Evolutionary conservation across 805 yeast genomes (phyloP), one percentile per base, ranked within the genome.

Genomic region (Hanseniaspora occidentalis): DNA sequence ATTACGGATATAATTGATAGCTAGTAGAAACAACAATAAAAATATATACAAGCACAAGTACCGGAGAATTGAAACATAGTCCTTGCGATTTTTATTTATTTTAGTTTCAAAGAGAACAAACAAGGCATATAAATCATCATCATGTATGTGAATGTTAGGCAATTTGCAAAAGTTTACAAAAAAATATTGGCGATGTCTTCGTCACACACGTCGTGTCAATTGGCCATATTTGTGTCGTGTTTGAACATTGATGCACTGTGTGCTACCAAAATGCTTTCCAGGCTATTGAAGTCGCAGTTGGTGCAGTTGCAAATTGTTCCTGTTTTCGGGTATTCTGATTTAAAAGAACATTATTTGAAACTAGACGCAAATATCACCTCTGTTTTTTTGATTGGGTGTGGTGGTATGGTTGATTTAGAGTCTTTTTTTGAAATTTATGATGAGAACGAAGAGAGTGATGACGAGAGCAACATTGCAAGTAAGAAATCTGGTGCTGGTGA

Each of bases 231-330:
- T 56, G 95, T 85, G 18, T 82, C 97, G 3, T 84, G 96, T 60
- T 65, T 89, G 47, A 84, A 81, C 57, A 79, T 92, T 22, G 99
- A 92, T 62, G 85, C 97, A 31, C 65, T 92, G 13, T 89, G 96
- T 64, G 84, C 95, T 0, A 77, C 94, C 23, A 79, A 77, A 54
- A 81, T 86, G 53, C 64, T 92, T 19, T 69, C 86, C 16, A 58
- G 69, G 31, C 64, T 84, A 36, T 67, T 92, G 47, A 80, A 84
- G 60, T 78, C 80, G 47, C 89, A 84, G 49, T 68, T 89, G 51
- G 76, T 92, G 13, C 94, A 86, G 46, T 84, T 79, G 56, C 95
- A 89, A 58, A 66, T 86, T 39, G 77, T 85, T 9, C 98, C 99
- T 0, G 89, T 92, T 9, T 86, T 84, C 16, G 99, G 99, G 1